Evolutionary conservation across 768 basidiomycete species (phyloP).

Genomic region (Exsudoporus frostii): DNA sequence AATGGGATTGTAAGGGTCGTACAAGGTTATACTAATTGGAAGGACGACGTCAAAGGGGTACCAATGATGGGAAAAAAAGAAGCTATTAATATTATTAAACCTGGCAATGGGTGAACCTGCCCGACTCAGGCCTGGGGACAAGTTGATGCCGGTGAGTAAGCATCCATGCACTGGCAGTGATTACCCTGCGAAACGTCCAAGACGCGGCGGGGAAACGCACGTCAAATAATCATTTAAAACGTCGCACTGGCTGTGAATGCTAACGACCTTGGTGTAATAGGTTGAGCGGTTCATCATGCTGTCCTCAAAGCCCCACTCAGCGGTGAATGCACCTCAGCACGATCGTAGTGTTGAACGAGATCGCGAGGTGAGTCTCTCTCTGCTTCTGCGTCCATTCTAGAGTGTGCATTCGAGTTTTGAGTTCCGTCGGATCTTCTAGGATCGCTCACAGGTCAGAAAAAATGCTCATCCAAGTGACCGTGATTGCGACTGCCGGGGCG

Average conservation of each 20-base stretch:
- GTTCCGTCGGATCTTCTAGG: neutral
- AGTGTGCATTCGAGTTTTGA: constrained; percentile 1
- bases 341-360: neutral
- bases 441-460: neutral
- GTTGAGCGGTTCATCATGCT: neutral
- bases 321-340: neutral
- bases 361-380: constrained; percentile 12
- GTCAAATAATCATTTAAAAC: constrained; percentile 4
- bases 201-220: neutral
- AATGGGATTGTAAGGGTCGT: neutral
- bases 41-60: no score
- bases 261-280: neutral
- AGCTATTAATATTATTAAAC: no score
- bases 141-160: constrained; percentile 7
- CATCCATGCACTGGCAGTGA: no score
- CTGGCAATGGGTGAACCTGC: no score
- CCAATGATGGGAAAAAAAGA: no score
- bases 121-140: neutral
- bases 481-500: neutral
- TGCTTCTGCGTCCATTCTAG: neutral
- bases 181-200: constrained; percentile 6
- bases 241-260: neutral
- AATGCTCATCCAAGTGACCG: neutral
- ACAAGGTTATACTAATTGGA: neutral
- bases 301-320: neutral